Base-by-base conservation (phyloP, 225 moss, liverwort and hornwort genomes). In the Antitrichia curtipendula region DNA sequence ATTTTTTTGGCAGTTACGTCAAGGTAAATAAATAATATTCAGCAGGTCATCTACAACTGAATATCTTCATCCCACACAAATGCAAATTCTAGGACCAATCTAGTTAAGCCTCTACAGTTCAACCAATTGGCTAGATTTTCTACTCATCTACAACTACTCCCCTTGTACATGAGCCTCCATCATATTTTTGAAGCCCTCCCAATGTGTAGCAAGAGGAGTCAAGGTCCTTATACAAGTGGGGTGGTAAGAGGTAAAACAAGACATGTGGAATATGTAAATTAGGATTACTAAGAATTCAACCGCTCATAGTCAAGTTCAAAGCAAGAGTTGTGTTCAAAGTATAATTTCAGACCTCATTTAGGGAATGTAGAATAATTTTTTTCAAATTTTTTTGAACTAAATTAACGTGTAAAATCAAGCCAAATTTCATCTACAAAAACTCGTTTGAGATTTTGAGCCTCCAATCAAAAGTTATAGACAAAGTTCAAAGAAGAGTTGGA, bases 381-480 rank as follows among this genome's bases (percentile, higher is more conserved):
- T 2, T 24, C 5, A 24, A 69, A n/a, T n/a, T n/a, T n/a, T 1
- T 3, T 40, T 38, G 4, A 24, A 40, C 24, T 13, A 13, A 69
- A 2, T 2, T 24, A 24, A 24, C 14, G 13, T 69, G 4, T 0
- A 7, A 40, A 69, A 14, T 12, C 1, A 24, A 40, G 4, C 0
- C 24, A 40, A 69, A 0, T 40, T 7, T 68, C 12, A 38, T 68
- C 68, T 66, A n/a, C 4, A 1, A 7, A 6, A n/a, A n/a, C 12
- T 2, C 0, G 5, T 34, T 34, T 66, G 2, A 21, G 22, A 22
- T 66, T 66, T 38, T 0, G 4, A 23, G 6, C 23, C 1, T 21
- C 0, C 12, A 22, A 68, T 23, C 7, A 12, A 68, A 66, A 68
- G 12, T 12, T 21, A 21, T 21, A 8, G 6, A 22, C 9, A 38